Evolutionary conservation across 1,284 basidiomycete genomes (phyloP).

Genomic region (Ganoderma leucocontextum): DNA sequence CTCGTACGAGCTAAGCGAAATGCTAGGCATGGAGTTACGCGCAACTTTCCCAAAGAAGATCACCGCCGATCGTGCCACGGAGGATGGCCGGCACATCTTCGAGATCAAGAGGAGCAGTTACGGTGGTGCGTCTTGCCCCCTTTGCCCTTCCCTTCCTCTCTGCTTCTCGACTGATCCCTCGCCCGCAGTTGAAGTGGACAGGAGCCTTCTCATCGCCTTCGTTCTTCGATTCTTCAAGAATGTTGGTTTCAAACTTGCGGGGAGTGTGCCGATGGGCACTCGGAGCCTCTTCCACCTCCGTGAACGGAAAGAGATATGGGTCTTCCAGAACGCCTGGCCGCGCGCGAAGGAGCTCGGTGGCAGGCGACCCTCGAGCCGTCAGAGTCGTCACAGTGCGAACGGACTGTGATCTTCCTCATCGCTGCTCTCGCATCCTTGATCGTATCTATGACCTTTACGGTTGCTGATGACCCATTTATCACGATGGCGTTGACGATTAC

Average conservation of each 20-base stretch:
- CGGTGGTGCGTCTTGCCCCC: slow-evolving; percentile 45
- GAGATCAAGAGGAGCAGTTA: slow-evolving; percentile 48
- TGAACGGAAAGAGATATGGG: slow-evolving; percentile 56
- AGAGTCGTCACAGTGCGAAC: slow-evolving; percentile 21
- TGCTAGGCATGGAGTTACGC: slow-evolving; percentile 40
- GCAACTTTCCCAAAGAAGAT: slow-evolving; percentile 57
- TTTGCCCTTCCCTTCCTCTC: not conserved
- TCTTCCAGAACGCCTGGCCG: slow-evolving; percentile 45
- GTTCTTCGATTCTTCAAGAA: slow-evolving; percentile 51
- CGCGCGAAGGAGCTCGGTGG: slow-evolving; percentile 21
- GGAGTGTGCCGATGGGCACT: slow-evolving; percentile 53
- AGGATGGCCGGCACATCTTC: slow-evolving; percentile 59
- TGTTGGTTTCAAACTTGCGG: slow-evolving; percentile 55
- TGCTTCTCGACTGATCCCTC: not conserved
- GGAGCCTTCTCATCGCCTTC: slow-evolving; percentile 50
- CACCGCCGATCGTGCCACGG: slow-evolving; percentile 53
- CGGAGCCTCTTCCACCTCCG: slow-evolving; percentile 50
- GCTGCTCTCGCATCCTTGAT: not conserved
- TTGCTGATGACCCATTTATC: not conserved
- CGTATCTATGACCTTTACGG: not conserved
- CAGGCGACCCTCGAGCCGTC: slow-evolving; percentile 29
- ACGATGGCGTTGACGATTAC: not conserved
- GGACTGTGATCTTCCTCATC: not conserved
- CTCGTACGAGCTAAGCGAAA: slow-evolving; percentile 46
- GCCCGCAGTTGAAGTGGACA: slow-evolving; percentile 40